Evolutionary conservation across 2,329 filamentous ascomycete genomes (phyloP).

Genomic region (Aspergillus viridinutans): DNA sequence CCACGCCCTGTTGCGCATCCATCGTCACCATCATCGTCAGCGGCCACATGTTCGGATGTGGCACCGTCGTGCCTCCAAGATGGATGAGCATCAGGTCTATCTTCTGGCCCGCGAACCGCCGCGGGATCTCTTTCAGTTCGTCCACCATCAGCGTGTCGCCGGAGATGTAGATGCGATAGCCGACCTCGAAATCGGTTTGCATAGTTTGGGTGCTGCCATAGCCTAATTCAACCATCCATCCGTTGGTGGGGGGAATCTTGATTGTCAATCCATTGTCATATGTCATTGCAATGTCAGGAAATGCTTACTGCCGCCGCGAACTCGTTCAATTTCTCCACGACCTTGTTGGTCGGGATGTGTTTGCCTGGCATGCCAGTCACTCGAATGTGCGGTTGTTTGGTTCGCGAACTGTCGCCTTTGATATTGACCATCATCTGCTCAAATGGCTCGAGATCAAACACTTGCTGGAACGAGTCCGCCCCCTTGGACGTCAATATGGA

Average conservation of each 20-base stretch:
- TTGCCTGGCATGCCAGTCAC: slow-evolving; percentile 63
- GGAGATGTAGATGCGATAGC: slow-evolving; percentile 62
- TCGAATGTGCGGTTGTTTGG: slow-evolving; percentile 45
- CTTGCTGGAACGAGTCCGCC: slow-evolving; percentile 51
- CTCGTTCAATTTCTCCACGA: slow-evolving; percentile 45
- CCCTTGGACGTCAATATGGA: slow-evolving; percentile 45
- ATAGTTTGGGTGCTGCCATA: slow-evolving; percentile 27
- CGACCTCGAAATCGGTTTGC: slow-evolving; percentile 38
- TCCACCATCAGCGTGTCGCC: slow-evolving; percentile 62
- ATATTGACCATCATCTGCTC: slow-evolving; percentile 49
- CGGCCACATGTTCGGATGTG: slow-evolving; percentile 54
- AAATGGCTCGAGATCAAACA: slow-evolving; percentile 55
- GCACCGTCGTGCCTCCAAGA: slow-evolving; percentile 63
- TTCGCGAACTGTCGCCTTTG: slow-evolving; percentile 1
- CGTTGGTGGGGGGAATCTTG: slow-evolving; percentile 60
- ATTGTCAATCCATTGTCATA: neutral
- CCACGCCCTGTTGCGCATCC: slow-evolving; percentile 60
- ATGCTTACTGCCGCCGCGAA: slow-evolving; percentile 40
- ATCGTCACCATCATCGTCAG: slow-evolving; percentile 68
- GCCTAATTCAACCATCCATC: slow-evolving; percentile 63
- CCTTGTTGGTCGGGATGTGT: slow-evolving; percentile 49
- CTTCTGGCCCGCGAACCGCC: slow-evolving; percentile 49
- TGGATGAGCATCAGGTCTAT: slow-evolving; percentile 66
- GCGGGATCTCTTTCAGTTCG: slow-evolving; percentile 58
- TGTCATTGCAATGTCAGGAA: slow-evolving; percentile 5